phyloP scores from a whole-genome alignment of 1,139 yeast species.

The Geotrichum fermentans region DNA sequence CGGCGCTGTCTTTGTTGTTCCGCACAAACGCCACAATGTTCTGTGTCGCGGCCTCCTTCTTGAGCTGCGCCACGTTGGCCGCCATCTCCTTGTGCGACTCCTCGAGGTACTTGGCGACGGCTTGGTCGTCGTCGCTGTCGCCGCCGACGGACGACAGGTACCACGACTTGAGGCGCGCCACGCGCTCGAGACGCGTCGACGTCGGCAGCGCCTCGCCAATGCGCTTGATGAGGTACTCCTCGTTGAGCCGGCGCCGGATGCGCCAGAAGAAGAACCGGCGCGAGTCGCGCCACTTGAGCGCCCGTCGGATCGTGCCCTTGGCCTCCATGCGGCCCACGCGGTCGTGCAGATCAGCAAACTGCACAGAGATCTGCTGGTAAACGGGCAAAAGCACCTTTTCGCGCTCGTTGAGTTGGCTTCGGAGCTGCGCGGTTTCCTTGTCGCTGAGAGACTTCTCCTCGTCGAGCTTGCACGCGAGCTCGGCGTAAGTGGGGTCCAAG shows the following conservation, averaged over 20 bases:
- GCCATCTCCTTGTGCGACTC: slow-evolving; percentile 64
- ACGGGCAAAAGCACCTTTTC: slow-evolving; percentile 79
- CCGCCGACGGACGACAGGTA: slow-evolving; percentile 62
- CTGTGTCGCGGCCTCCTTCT: slow-evolving; percentile 30
- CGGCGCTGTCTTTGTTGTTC: slow-evolving; percentile 49
- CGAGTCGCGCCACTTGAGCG: slow-evolving; percentile 77
- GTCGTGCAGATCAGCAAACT: slow-evolving; percentile 96
- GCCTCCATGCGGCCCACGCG: slow-evolving; percentile 97
- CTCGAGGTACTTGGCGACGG: slow-evolving; percentile 83
- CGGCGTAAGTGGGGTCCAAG: slow-evolving; percentile 70
- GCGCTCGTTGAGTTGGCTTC: slow-evolving; percentile 67
- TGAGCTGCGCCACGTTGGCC: slow-evolving; percentile 54
- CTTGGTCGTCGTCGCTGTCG: slow-evolving; percentile 60
- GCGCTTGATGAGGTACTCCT: slow-evolving; percentile 77
- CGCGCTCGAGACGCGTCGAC: slow-evolving; percentile 71
- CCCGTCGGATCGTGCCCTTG: slow-evolving; percentile 83
- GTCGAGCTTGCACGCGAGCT: slow-evolving; percentile 55
- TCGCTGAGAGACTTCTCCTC: slow-evolving; percentile 48
- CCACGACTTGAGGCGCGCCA: slow-evolving; percentile 86
- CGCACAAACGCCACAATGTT: slow-evolving; percentile 25
- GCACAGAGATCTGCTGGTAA: slow-evolving; percentile 87
- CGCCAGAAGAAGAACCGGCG: slow-evolving; percentile 99
- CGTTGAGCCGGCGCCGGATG: slow-evolving; percentile 90
- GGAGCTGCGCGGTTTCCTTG: slow-evolving; percentile 62
- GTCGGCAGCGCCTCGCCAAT: slow-evolving; percentile 60